phyloP scores from a whole-genome alignment of 2,329 filamentous ascomycete genomes.

The Thermothelomyces thermophilus region DNA sequence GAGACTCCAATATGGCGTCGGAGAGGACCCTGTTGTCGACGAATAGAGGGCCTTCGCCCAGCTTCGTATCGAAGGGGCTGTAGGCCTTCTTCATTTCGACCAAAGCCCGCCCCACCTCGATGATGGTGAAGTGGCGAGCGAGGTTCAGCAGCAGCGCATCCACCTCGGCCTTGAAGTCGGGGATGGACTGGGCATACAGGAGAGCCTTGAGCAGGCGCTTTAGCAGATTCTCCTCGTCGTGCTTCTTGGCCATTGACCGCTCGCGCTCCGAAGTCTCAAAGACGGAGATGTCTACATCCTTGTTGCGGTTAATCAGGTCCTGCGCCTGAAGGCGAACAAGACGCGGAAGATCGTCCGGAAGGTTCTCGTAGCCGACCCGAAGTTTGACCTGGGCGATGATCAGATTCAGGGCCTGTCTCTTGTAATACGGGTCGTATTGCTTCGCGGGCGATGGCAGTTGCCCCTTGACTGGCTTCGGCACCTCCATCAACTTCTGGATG shows the following conservation, averaged over 20 bases:
- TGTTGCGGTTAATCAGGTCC: constrained; percentile 68
- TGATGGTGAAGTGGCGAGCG: constrained; percentile 81
- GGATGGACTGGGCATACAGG: constrained; percentile 76
- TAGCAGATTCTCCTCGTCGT: constrained; percentile 71
- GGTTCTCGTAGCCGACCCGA: constrained; percentile 75
- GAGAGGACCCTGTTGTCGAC: constrained; percentile 83
- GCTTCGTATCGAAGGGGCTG: constrained; percentile 75
- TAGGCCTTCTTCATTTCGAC: constrained; percentile 69
- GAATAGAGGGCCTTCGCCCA: constrained; percentile 79
- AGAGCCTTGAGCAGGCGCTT: constrained; percentile 85
- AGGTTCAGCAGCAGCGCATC: constrained; percentile 70
- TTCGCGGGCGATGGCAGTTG: constrained; percentile 37
- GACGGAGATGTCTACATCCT: constrained; percentile 61
- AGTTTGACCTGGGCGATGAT: constrained; percentile 87
- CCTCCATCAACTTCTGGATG: constrained; percentile 78
- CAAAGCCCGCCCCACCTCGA: constrained; percentile 83
- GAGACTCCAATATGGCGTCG: constrained; percentile 81
- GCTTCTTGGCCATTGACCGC: constrained; percentile 80
- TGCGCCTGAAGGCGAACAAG: constrained; percentile 83
- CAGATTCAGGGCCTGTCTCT: constrained; percentile 83
- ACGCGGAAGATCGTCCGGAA: constrained; percentile 83
- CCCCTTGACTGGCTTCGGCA: constrained; percentile 55
- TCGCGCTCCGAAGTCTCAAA: constrained; percentile 72
- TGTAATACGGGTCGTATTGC: constrained; percentile 75
- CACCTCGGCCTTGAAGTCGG: constrained; percentile 72